These are phyloP conservation scores for Dothidotthia symphoricarpi DNA, from an alignment of 2,329 filamentous ascomycete genomes.

Conservation along the genomic window DNA sequence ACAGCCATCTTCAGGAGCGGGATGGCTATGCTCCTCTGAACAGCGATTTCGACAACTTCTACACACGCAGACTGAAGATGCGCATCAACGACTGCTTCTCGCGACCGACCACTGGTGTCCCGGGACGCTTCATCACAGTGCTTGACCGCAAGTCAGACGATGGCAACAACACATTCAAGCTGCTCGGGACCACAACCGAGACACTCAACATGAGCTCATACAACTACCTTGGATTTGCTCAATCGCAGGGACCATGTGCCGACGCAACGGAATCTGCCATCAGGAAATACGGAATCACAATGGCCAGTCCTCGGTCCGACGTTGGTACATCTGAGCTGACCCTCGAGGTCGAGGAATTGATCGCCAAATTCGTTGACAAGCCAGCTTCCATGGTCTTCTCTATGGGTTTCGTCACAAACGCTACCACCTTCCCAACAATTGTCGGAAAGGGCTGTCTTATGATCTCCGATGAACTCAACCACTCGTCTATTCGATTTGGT, in stretches of 20 bases:
- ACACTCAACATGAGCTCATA: slow-evolving; percentile 99
- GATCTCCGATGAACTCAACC: slow-evolving; percentile 96
- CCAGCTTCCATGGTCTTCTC: slow-evolving; percentile 95
- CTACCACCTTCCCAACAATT: slow-evolving; percentile 85
- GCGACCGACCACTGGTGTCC: slow-evolving; percentile 86
- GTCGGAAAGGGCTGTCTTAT: slow-evolving; percentile 91
- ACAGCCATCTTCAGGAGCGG: slow-evolving; percentile 75
- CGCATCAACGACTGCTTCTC: slow-evolving; percentile 97
- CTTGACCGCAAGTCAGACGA: slow-evolving; percentile 88
- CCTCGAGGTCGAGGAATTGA: slow-evolving; percentile 81
- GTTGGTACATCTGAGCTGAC: slow-evolving; percentile 84
- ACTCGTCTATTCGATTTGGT: slow-evolving; percentile 94
- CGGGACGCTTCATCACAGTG: slow-evolving; percentile 88
- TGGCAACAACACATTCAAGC: slow-evolving; percentile 85
- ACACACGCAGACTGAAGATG: slow-evolving; percentile 86
- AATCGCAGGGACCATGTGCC: slow-evolving; percentile 94
- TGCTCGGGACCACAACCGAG: slow-evolving; percentile 87
- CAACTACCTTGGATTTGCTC: slow-evolving; percentile 97
- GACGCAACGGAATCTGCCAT: slow-evolving; percentile 86
- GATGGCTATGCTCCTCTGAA: slow-evolving; percentile 95
- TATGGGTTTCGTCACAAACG: slow-evolving; percentile 98
- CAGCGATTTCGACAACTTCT: slow-evolving; percentile 98
- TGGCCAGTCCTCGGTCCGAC: slow-evolving; percentile 78
- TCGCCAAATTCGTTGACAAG: slow-evolving; percentile 92
- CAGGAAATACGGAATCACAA: slow-evolving; percentile 79